Conservation (phyloP, 495 filamentous ascomycete species). For the Corynascus novoguineensis region DNA sequence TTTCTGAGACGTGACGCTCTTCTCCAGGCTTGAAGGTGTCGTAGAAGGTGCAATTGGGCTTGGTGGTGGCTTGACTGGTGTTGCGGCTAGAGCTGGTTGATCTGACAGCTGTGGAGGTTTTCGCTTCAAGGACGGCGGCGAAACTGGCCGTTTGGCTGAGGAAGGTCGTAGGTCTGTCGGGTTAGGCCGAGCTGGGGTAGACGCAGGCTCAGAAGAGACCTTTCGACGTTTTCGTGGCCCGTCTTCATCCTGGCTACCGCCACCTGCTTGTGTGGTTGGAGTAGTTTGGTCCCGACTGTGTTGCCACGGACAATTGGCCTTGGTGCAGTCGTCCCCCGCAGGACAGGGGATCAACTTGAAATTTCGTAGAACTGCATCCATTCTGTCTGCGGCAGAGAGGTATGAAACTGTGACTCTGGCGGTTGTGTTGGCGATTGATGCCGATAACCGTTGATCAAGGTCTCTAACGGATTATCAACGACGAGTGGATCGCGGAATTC, state of each 20-base stretch:
- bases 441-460: background rate
- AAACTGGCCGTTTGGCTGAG: slow-evolving; percentile 26
- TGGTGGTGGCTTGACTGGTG: background rate
- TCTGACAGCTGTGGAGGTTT: slow-evolving; percentile 13
- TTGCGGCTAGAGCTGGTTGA: background rate
- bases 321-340: slow-evolving; percentile 42
- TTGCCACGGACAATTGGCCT: slow-evolving; percentile 37
- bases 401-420: background rate
- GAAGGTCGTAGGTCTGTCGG: background rate
- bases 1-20: background rate
- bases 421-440: background rate
- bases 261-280: background rate
- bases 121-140: slow-evolving; percentile 32
- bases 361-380: slow-evolving; percentile 62
- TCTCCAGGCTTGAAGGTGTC: background rate
- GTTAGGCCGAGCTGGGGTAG: background rate
- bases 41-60: background rate
- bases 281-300: slow-evolving; percentile 34
- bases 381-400: slow-evolving; percentile 26
- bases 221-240: slow-evolving; percentile 31
- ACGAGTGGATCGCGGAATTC: too few species aligned
- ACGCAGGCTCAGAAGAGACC: slow-evolving; percentile 19
- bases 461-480: too few species aligned
- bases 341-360: slow-evolving; percentile 65
- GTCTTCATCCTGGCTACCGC: slow-evolving; percentile 13